Percentiles rank a stretch among this genome's conserved stretches.
phyloP scores from a whole-genome alignment of 2,329 filamentous ascomycete species.

The Daldinia sp. region DNA sequence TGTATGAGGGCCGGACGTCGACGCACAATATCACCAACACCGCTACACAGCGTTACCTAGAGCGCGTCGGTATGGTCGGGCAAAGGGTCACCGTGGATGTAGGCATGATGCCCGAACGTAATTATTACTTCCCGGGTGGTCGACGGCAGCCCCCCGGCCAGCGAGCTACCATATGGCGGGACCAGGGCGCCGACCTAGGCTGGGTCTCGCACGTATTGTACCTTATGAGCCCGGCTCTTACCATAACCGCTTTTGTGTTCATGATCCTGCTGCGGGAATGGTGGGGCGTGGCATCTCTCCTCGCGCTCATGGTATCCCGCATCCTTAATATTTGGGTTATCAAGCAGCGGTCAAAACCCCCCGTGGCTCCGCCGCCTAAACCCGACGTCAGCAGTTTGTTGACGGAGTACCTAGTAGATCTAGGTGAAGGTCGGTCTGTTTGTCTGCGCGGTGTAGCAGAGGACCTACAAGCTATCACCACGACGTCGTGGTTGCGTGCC shows the following conservation, averaged over 20 bases:
- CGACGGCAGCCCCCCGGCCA: constrained; percentile 44
- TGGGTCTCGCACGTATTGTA: constrained; percentile 64
- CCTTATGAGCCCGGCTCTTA: constrained; percentile 61
- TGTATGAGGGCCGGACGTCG: constrained; percentile 48
- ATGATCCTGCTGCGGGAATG: constrained; percentile 63
- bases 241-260: constrained; percentile 57
- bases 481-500: constrained; percentile 66
- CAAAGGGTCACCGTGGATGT: constrained; percentile 69
- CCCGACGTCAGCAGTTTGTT: constrained; percentile 45
- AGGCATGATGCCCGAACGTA: constrained; percentile 63
- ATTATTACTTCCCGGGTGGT: constrained; percentile 43
- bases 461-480: constrained; percentile 71
- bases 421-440: constrained; percentile 64
- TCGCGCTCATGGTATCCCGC: constrained; percentile 65
- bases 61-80: constrained; percentile 68
- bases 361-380: constrained; percentile 28
- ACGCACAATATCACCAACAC: constrained; percentile 60
- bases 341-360: constrained; percentile 59
- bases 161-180: constrained; percentile 49
- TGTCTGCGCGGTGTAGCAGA: constrained; percentile 65
- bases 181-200: constrained; percentile 55
- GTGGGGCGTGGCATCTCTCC: constrained; percentile 63
- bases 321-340: constrained; percentile 68
- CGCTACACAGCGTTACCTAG: constrained; percentile 66
- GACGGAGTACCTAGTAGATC: constrained; percentile 64